These are phyloP conservation scores for Candida sanyaensis DNA, from an alignment of 1,139 yeast species.

Conservation along the genomic window DNA sequence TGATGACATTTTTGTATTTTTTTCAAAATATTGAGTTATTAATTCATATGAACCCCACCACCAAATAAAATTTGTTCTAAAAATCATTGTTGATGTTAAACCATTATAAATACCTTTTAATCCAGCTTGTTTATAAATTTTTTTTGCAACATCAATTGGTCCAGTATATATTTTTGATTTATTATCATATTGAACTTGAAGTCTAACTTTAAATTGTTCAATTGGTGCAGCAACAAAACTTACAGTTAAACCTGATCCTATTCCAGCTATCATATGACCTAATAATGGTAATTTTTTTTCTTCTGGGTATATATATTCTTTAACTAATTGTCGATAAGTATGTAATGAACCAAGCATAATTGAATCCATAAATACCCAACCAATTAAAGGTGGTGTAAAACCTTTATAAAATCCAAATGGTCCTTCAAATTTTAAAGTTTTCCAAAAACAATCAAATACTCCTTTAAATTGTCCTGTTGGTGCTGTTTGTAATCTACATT, in stretches of 20 bases:
- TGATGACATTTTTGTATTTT: slow-evolving; percentile 61
- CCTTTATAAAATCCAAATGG: slow-evolving; percentile 79
- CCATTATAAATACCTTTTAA: slow-evolving; percentile 78
- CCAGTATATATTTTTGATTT: slow-evolving; percentile 69
- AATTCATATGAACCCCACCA: slow-evolving; percentile 96
- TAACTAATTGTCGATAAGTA: slow-evolving; percentile 67
- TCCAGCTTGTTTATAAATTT: slow-evolving; percentile 59
- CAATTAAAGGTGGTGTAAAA: slow-evolving; percentile 87
- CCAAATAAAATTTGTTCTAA: slow-evolving; percentile 81
- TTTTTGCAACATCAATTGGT: slow-evolving; percentile 70
- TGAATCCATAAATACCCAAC: slow-evolving; percentile 93
- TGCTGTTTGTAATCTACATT: slow-evolving; percentile 85
- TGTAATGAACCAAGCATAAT: slow-evolving; percentile 87
- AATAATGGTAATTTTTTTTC: slow-evolving; percentile 64
- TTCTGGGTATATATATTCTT: slow-evolving; percentile 60
- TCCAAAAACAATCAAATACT: slow-evolving; percentile 76
- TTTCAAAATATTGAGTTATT: slow-evolving; percentile 67
- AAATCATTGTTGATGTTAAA: slow-evolving; percentile 76
- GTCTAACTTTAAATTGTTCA: slow-evolving; percentile 83
- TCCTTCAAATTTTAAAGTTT: slow-evolving; percentile 76
- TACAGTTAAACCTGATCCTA: slow-evolving; percentile 91
- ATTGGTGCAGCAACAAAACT: slow-evolving; percentile 94
- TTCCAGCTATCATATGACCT: slow-evolving; percentile 74
- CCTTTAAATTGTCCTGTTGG: slow-evolving; percentile 71
- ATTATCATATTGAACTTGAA: slow-evolving; percentile 89